A percentile compares a stretch with the other conserved stretches of the same genome.
Conservation (phyloP, 2,329 filamentous ascomycete species). For the Trichoderma simmonsii region DNA sequence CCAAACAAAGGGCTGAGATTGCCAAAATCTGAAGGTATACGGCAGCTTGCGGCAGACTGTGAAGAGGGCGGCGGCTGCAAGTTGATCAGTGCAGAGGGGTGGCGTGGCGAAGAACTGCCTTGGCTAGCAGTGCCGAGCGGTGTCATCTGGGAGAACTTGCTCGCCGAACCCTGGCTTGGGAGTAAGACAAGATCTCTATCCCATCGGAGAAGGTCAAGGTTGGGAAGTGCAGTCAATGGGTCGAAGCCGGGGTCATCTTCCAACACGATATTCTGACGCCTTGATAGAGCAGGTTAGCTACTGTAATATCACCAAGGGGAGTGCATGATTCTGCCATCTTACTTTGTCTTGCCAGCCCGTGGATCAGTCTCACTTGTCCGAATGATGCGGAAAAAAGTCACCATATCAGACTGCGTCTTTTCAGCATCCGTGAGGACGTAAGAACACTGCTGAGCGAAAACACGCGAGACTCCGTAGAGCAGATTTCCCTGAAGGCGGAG, state of each 20-base stretch:
- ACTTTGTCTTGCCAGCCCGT: slow-evolving; percentile 71
- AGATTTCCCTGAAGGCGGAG: slow-evolving; percentile 86
- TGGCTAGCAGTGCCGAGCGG: slow-evolving; percentile 34
- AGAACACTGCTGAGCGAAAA: slow-evolving; percentile 81
- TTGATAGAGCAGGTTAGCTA: slow-evolving; percentile 36
- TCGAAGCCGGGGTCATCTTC: slow-evolving; percentile 78
- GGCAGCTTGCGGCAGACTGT: slow-evolving; percentile 32
- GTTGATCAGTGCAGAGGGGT: slow-evolving; percentile 28
- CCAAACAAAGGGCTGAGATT: slow-evolving; percentile 30
- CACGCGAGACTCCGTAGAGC: slow-evolving; percentile 78
- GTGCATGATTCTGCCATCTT: slow-evolving; percentile 28
- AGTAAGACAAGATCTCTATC: slow-evolving; percentile 33
- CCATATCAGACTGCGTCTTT: slow-evolving; percentile 70
- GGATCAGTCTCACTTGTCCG: slow-evolving; percentile 60
- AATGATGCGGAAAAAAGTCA: slow-evolving; percentile 59
- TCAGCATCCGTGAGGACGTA: slow-evolving; percentile 83
- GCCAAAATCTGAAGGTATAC: slow-evolving; percentile 35
- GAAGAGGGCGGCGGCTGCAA: slow-evolving; percentile 37
- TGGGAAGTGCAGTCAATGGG: slow-evolving; percentile 31
- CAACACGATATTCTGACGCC: slow-evolving; percentile 72
- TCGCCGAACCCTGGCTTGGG: slow-evolving; percentile 37
- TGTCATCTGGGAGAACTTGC: slow-evolving; percentile 45
- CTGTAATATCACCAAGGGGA: not conserved
- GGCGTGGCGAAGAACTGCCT: slow-evolving; percentile 30
- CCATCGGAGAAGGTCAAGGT: slow-evolving; percentile 36